Percentiles rank a stretch among this genome's conserved stretches.
Conservation (phyloP, 257 asterid genomes). For the Ajuga chamaepitys region DNA sequence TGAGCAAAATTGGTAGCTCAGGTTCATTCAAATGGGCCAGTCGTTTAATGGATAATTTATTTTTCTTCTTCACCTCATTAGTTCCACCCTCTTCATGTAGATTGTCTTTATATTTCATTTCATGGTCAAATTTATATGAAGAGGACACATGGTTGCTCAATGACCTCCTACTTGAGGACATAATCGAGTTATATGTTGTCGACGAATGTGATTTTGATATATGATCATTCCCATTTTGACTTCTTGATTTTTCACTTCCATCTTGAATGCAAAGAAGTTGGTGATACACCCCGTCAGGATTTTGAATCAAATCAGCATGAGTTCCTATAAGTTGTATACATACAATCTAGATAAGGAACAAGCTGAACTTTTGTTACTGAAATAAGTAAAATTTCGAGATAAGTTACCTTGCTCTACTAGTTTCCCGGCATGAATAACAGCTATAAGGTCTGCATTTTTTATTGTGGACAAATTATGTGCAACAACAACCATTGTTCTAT, state of each 20-base stretch:
- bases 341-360: background rate
- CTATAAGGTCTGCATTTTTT: constrained; percentile 49
- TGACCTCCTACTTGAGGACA: background rate
- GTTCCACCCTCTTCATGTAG: background rate
- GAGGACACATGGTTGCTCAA: background rate
- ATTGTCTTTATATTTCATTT: background rate
- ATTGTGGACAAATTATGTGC: constrained; percentile 68
- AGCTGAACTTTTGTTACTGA: no score
- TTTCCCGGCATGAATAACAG: constrained; percentile 46
- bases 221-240: background rate
- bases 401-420: constrained; percentile 55
- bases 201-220: background rate
- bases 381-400: background rate
- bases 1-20: constrained; percentile 27
- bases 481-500: constrained; percentile 50
- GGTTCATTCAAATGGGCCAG: constrained; percentile 27
- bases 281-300: constrained; percentile 38
- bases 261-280: constrained; percentile 46
- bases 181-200: background rate
- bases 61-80: background rate
- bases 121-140: background rate
- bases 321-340: constrained; percentile 25
- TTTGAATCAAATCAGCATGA: constrained; percentile 37
- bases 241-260: background rate
- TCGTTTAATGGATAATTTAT: background rate